A percentile compares a stretch with the other conserved stretches of the same genome.
Evolutionary conservation across 116 monocot species (phyloP).

Genomic region (Papilionanthe hybrid): DNA sequence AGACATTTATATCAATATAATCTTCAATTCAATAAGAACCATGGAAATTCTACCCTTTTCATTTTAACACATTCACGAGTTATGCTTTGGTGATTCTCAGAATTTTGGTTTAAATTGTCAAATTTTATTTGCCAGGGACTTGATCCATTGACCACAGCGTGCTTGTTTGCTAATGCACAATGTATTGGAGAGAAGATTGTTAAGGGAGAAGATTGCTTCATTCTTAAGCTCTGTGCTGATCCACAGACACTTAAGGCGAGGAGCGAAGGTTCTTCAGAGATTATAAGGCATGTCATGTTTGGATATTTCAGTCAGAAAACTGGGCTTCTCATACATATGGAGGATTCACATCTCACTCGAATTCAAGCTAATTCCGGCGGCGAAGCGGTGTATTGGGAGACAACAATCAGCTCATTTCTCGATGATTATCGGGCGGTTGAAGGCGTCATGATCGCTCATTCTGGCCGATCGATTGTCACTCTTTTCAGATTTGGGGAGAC

Average conservation of each 20-base stretch:
- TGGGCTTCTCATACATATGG: slow-evolving; percentile 73
- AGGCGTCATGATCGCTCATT: slow-evolving; percentile 88
- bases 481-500: slow-evolving; percentile 87
- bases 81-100: no score
- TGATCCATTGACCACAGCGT: slow-evolving; percentile 84
- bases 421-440: slow-evolving; percentile 73
- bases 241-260: slow-evolving; percentile 61
- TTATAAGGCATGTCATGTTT: slow-evolving; percentile 77
- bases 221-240: slow-evolving; percentile 75
- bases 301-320: slow-evolving; percentile 92
- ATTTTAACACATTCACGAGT: no score
- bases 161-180: slow-evolving; percentile 68
- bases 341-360: slow-evolving; percentile 88
- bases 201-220: slow-evolving; percentile 88
- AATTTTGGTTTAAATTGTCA: not conserved
- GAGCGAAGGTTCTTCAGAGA: slow-evolving; percentile 87
- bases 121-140: slow-evolving; percentile 54
- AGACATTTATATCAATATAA: no score
- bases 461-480: slow-evolving; percentile 71
- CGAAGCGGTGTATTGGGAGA: slow-evolving; percentile 95
- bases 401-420: slow-evolving; percentile 75
- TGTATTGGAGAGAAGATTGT: slow-evolving; percentile 89
- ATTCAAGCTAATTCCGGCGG: slow-evolving; percentile 59
- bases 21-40: no score
- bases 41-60: no score